phyloP scores from a whole-genome alignment of 2,329 filamentous ascomycete genomes.

The Phialophora chinensis region DNA sequence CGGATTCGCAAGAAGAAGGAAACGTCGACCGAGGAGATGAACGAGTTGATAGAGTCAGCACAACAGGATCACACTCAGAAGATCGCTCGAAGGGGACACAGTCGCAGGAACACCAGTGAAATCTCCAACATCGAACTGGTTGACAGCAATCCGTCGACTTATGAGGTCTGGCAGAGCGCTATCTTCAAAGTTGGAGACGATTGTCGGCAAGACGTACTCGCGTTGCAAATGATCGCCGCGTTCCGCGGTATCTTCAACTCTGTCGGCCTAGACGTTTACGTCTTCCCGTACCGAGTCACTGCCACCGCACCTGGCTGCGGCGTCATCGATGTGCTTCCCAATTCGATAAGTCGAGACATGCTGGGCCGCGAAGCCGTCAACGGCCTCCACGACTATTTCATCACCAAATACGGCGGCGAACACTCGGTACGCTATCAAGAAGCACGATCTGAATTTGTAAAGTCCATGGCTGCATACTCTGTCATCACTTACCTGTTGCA shows the following conservation, averaged over 20 bases:
- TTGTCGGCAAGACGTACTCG: slow-evolving; percentile 94
- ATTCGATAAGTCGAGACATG: slow-evolving; percentile 98
- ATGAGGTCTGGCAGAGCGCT: slow-evolving; percentile 98
- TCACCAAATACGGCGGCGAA: slow-evolving; percentile 96
- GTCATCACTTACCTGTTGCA: slow-evolving; percentile 96
- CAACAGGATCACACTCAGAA: slow-evolving; percentile 36
- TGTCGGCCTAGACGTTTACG: slow-evolving; percentile 93
- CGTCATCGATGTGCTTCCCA: slow-evolving; percentile 96
- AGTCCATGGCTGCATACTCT: slow-evolving; percentile 98
- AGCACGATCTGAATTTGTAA: slow-evolving; percentile 95
- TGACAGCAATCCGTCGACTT: slow-evolving; percentile 53
- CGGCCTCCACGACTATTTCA: slow-evolving; percentile 96
- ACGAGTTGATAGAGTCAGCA: slow-evolving; percentile 59
- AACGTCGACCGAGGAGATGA: slow-evolving; percentile 55
- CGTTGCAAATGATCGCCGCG: slow-evolving; percentile 95
- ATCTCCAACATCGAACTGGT: slow-evolving; percentile 31
- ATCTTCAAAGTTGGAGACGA: slow-evolving; percentile 99
- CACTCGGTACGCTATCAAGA: slow-evolving; percentile 94
- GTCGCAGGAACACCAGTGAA: slow-evolving; percentile 36
- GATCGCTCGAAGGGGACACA: slow-evolving; percentile 41
- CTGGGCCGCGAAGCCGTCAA: slow-evolving; percentile 97
- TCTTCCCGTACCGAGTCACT: slow-evolving; percentile 96
- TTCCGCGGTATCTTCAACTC: slow-evolving; percentile 97
- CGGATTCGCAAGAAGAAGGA: slow-evolving; percentile 82
- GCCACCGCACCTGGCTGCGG: slow-evolving; percentile 96